Base-by-base conservation (phyloP, 169 alveolate species). In the Plasmodium malariae region DNA sequence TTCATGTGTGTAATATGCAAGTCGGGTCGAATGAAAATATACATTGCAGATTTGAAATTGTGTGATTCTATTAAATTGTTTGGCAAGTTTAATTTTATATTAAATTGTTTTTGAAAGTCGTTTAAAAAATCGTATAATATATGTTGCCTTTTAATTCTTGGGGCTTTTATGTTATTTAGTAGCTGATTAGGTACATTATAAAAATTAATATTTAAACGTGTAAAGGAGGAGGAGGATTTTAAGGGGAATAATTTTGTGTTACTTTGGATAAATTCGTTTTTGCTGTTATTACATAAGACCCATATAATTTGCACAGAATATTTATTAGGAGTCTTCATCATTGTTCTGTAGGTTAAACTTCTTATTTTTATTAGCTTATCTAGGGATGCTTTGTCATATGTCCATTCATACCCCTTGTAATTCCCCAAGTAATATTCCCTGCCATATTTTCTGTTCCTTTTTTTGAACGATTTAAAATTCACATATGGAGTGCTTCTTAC, bases 1-100 rank as follows among this genome's bases (percentile, higher is more conserved):
- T 73, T 73, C 70, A 73, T 73, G 72, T 73, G 87, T 1, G 87
- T 73, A 32, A 73, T 73, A 9, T 73, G 87, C 70, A 73, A 55
- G 17, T 73, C 87, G 17, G 87, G 87, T 0, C 73, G 40, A 19
- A 73, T 43, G 21, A 73, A 73, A 73, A 73, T 73, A 12, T 73
- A 73, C 71, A 73, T 73, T n/a, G 87, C 87, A 24, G 87, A 48
- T 57, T 45, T 36, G 19, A 63, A 45, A 19, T 62, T 55, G 57
- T 45, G 26, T 14, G 51, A 59, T n/a, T 57, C 21, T 4, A 45
- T 73, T 12, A 45, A 14, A 30, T 12, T 45, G 17, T 62, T 32
- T 37, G 87, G 87, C 2, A 48, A 30, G 24, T 34, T 45, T 4
- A 73, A 14, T 21, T 73, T 73, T n/a, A 73, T 54, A 24, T 73